Percentiles rank a stretch among this genome's conserved stretches.
These are phyloP conservation scores for Mycosphaerella sp. DNA, from an alignment of 2,329 filamentous ascomycete species.

Conservation along the genomic window DNA sequence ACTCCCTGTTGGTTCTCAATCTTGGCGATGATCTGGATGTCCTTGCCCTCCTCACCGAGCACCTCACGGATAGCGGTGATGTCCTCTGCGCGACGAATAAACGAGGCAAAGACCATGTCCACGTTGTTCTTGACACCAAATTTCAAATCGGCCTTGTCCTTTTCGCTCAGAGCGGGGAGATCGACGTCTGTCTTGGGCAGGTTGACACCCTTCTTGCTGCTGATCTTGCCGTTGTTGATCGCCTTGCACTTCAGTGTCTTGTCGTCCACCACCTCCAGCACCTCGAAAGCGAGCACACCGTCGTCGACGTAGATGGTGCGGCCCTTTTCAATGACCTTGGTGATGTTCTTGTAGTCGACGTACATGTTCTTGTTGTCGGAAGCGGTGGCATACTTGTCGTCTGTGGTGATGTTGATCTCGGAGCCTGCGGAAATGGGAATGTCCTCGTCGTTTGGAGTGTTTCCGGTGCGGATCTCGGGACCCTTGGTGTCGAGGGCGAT, in stretches of 20 bases:
- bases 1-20: slow-evolving; percentile 99
- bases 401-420: slow-evolving; percentile 92
- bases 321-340: slow-evolving; percentile 87
- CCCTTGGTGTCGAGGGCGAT: slow-evolving; percentile 87
- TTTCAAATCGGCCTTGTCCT: slow-evolving; percentile 87
- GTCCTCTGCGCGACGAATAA: slow-evolving; percentile 91
- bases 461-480: slow-evolving; percentile 80
- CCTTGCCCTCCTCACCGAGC: slow-evolving; percentile 82
- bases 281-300: slow-evolving; percentile 93
- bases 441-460: slow-evolving; percentile 63
- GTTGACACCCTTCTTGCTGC: slow-evolving; percentile 98
- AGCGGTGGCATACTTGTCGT: slow-evolving; percentile 78
- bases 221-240: slow-evolving; percentile 98
- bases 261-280: slow-evolving; percentile 78
- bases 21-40: slow-evolving; percentile 99
- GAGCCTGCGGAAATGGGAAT: slow-evolving; percentile 76
- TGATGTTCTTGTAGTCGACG: slow-evolving; percentile 99
- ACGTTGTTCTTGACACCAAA: slow-evolving; percentile 99
- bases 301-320: slow-evolving; percentile 98
- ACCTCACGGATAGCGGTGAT: slow-evolving; percentile 88
- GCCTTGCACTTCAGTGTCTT: slow-evolving; percentile 81
- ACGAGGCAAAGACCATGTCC: slow-evolving; percentile 98
- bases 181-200: slow-evolving; percentile 98
- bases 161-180: slow-evolving; percentile 92
- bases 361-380: slow-evolving; percentile 96